These are phyloP conservation scores for Emergomyces africanus DNA, from an alignment of 2,329 filamentous ascomycete species.

Conservation along the genomic window DNA sequence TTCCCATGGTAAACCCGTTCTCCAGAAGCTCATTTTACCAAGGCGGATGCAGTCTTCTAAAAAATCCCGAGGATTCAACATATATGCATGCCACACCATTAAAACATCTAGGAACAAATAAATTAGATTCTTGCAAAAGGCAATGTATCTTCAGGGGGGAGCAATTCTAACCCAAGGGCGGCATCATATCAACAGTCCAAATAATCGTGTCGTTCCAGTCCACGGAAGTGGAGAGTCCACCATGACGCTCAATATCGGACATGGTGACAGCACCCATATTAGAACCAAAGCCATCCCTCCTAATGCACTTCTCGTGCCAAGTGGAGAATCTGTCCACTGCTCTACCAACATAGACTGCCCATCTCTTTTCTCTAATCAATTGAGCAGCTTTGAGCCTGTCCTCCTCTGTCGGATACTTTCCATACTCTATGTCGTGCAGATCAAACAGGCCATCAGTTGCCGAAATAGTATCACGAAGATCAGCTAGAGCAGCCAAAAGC, in stretches of 20 bases:
- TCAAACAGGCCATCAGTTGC: slow-evolving; percentile 55
- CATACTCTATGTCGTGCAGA: slow-evolving; percentile 39
- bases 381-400: slow-evolving; percentile 34
- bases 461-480: slow-evolving; percentile 53
- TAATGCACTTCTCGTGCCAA: slow-evolving; percentile 46
- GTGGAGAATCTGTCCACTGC: slow-evolving; percentile 55
- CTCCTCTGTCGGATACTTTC: slow-evolving; percentile 24
- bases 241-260: slow-evolving; percentile 10
- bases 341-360: slow-evolving; percentile 55
- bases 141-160: neutral
- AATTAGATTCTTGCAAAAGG: neutral
- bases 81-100: slow-evolving; percentile 69
- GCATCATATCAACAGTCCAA: slow-evolving; percentile 36
- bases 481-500: slow-evolving; percentile 54
- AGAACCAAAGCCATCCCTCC: slow-evolving; percentile 6
- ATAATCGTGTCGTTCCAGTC: slow-evolving; percentile 13
- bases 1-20: slow-evolving; percentile 53
- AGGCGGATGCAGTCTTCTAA: slow-evolving; percentile 58
- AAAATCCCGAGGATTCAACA: slow-evolving; percentile 63
- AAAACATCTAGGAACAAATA: slow-evolving; percentile 45
- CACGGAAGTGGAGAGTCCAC: slow-evolving; percentile 22
- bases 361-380: slow-evolving; percentile 56
- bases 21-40: slow-evolving; percentile 46
- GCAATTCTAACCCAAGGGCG: slow-evolving; percentile 44
- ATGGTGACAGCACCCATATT: slow-evolving; percentile 8